Evolutionary conservation across 2,329 filamentous ascomycete genomes (phyloP).

Genomic region (Pseudopyricularia cyperi): DNA sequence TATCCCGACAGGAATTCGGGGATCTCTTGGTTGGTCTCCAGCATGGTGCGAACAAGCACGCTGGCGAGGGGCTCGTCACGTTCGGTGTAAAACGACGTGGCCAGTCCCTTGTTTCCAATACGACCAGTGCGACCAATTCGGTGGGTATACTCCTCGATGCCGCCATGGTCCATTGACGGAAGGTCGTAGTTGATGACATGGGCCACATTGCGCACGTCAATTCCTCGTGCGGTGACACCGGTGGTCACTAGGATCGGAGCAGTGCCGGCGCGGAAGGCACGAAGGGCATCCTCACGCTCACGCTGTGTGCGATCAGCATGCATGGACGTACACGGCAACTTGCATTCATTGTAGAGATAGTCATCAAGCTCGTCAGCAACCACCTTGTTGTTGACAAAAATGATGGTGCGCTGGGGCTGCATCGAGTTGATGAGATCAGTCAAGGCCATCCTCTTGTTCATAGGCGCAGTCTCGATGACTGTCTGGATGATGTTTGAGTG

Average conservation of each 20-base stretch:
- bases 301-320: slow-evolving; percentile 77
- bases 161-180: slow-evolving; percentile 61
- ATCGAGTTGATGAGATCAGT: slow-evolving; percentile 59
- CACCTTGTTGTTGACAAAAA: slow-evolving; percentile 78
- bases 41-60: slow-evolving; percentile 64
- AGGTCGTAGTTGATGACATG: slow-evolving; percentile 93
- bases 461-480: slow-evolving; percentile 52
- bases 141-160: slow-evolving; percentile 87
- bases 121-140: slow-evolving; percentile 92
- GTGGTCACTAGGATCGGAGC: slow-evolving; percentile 77
- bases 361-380: slow-evolving; percentile 78
- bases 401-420: slow-evolving; percentile 64
- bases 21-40: slow-evolving; percentile 66
- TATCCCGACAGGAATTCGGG: slow-evolving; percentile 68
- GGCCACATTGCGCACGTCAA: slow-evolving; percentile 76
- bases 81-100: slow-evolving; percentile 81
- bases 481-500: slow-evolving; percentile 74
- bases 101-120: slow-evolving; percentile 75
- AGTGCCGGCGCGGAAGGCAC: slow-evolving; percentile 64
- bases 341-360: slow-evolving; percentile 62
- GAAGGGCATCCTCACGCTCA: slow-evolving; percentile 86
- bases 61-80: slow-evolving; percentile 59
- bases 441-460: slow-evolving; percentile 56
- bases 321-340: slow-evolving; percentile 72
- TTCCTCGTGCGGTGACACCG: slow-evolving; percentile 73